These are phyloP conservation scores for Cladosporium phlei DNA, from an alignment of 2,329 filamentous ascomycete species.

Conservation along the genomic window DNA sequence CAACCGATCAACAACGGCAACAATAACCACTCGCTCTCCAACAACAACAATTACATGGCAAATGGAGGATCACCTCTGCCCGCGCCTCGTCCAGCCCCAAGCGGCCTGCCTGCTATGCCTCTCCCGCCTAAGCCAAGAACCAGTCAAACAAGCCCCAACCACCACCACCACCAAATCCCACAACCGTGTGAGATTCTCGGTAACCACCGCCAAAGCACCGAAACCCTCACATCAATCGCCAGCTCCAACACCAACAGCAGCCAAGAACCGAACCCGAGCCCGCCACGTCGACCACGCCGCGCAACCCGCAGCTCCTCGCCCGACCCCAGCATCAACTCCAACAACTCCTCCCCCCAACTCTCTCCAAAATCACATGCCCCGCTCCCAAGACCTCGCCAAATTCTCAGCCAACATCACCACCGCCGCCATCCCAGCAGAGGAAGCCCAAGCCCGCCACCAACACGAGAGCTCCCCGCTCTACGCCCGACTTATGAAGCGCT, in stretches of 20 bases:
- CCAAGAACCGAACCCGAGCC: too few species aligned
- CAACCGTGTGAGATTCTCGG: too few species aligned
- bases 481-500: constrained; percentile 5
- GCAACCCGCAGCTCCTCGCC: neutral
- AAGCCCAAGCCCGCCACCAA: neutral
- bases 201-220: neutral
- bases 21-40: too few species aligned
- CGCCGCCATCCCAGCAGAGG: neutral
- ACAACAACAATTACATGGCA: constrained; percentile 10
- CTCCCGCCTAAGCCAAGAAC: constrained; percentile 15
- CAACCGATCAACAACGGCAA: too few species aligned
- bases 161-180: too few species aligned
- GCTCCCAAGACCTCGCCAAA: neutral
- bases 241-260: neutral
- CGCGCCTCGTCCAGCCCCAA: constrained; percentile 23
- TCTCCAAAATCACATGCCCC: neutral
- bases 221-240: constrained; percentile 3
- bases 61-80: constrained; percentile 30
- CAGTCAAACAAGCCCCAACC: neutral
- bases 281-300: neutral
- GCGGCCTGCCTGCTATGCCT: constrained; percentile 30
- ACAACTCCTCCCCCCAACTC: neutral
- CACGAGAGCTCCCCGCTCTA: constrained; percentile 4
- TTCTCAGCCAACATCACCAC: neutral
- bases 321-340: too few species aligned